A percentile compares a stretch with the other conserved stretches of the same genome.
phyloP scores from a whole-genome alignment of 768 basidiomycete species.

The Xerocomellus intermedius region DNA sequence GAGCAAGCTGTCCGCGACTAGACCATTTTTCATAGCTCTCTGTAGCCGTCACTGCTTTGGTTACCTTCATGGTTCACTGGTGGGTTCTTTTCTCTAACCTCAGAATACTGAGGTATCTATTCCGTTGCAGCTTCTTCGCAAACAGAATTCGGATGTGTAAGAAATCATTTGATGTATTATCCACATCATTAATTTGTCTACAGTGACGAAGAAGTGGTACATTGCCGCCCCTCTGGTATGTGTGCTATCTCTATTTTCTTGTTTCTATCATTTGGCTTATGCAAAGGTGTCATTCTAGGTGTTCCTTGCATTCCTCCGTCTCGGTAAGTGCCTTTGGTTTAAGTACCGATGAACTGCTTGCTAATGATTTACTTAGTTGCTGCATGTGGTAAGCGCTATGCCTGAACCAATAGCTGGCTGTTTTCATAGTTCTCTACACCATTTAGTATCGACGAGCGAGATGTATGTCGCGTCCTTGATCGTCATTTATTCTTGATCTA shows the following conservation, averaged over 20 bases:
- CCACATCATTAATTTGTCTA: constrained; percentile 1
- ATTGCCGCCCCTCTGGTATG: constrained; percentile 30
- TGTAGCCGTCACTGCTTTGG: constrained; percentile 29
- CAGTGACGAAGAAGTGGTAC: constrained; percentile 36
- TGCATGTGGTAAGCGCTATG: constrained; percentile 26
- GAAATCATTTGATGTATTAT: neutral
- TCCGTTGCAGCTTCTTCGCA: constrained; percentile 28
- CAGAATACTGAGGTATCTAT: neutral
- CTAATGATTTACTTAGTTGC: constrained; percentile 22
- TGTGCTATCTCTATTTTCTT: neutral
- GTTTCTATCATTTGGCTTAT: neutral
- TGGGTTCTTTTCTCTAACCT: neutral
- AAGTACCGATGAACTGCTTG: neutral
- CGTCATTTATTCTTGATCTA: neutral
- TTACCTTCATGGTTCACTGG: constrained; percentile 37
- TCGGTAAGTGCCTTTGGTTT: constrained; percentile 20
- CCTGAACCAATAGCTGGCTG: neutral
- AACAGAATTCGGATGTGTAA: constrained; percentile 35
- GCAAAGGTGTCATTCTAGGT: constrained; percentile 7
- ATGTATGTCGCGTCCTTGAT: constrained; percentile 20
- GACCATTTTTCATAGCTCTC: constrained; percentile 21
- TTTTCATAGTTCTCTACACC: neutral
- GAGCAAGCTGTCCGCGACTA: neutral
- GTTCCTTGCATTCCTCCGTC: constrained; percentile 34
- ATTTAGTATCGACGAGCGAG: constrained; percentile 31